Base-by-base conservation (phyloP, 2,329 filamentous ascomycete species). In the Teratosphaeria viscida region DNA sequence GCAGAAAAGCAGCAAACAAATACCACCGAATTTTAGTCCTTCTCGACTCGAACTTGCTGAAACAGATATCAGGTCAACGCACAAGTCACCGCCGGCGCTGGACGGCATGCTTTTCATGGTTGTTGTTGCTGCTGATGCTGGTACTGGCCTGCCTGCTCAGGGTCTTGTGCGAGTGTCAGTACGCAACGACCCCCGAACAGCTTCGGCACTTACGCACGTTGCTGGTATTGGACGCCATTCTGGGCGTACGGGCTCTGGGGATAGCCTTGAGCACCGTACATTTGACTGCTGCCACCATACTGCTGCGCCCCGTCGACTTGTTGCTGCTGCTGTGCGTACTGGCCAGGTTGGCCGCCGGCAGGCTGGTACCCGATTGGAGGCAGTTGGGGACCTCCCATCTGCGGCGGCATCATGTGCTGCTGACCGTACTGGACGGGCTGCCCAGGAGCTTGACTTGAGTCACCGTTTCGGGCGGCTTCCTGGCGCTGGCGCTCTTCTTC, bases 401-500 rank as follows among this genome's bases (percentile, higher is more conserved):
- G 73, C n/a, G 75, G 76, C 61, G 75, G 74, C 76, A 73, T 73
- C 63, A 78, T 76, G 61, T 75, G 72, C 49, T 66, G 66, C 57
- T 65, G 75, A 68, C 65, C 77, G 72, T 75, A 79, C 72, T 71
- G 77, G 66, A 66, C 75, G 53, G 76, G 70, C 58, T 74, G 77
- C 60, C 81, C 72, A 76, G 84, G 73, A 75, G 79, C 54, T 60
- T 71, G 71, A 43, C 65, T 62, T 72, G 78, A 72, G 29, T 79
- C 76, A 55, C 82, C 81, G 56, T 82, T 77, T 54, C 66, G 80
- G 10, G 76, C 79, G 60, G 81, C 85, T 34, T 83, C 82, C 74
- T 85, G 86, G 59, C 92, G 88, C 63, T 86, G 82, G 65, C 87
- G 82, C 71, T 96, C 92, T 64, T 97, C 92, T 10, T 92, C 90